Evolutionary conservation across 2,329 filamentous ascomycete species (phyloP), one percentile per base, ranked within the genome.

Genomic region (Thermochaetoides dissita): DNA sequence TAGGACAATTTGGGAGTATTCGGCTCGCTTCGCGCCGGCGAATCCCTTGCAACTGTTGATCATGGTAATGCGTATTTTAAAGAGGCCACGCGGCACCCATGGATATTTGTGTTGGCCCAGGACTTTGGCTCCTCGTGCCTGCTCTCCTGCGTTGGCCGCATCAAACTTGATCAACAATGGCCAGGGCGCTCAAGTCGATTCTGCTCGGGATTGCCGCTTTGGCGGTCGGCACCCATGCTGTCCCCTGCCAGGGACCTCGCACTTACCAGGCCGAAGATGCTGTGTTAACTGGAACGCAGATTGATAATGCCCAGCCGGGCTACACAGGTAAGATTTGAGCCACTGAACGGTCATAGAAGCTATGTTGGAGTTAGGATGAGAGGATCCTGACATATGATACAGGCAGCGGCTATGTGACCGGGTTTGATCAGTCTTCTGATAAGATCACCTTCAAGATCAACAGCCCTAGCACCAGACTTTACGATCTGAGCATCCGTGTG

Each of bases 351-450:
- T 4, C 34, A 11, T 3, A 7, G 10, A 11, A 7, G 34, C 5
- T 24, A 24, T 10, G n/a, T 35, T 11, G 34, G 34, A 8, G 7
- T 11, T 7, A 3, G 6, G 3, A 29, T 38, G 38, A 12, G 45
- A 45, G 10, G 31, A 34, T 32, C 3, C 2, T n/a, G 11, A 4
- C 8, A 3, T 9, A 10, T 29, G 9, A 1, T n/a, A 11, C 3
- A 66, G 65, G 66, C 10, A 62, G 60, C 10, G 67, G 67, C 12
- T 71, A 69, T 44, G 63, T 69, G 10, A 62, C 63, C 33, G 61
- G 65, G 31, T 69, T 70, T 49, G 64, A 67, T 33, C 55, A 57
- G 5, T 49, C 52, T 6, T 51, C 54, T 5, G 66, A 69, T 52
- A 62, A 63, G 47, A 55, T 70, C 42, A 65, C 59, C 10, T 67